Evolutionary conservation across 208 protist species (phyloP).

Genomic region (Angomonas deanei): DNA sequence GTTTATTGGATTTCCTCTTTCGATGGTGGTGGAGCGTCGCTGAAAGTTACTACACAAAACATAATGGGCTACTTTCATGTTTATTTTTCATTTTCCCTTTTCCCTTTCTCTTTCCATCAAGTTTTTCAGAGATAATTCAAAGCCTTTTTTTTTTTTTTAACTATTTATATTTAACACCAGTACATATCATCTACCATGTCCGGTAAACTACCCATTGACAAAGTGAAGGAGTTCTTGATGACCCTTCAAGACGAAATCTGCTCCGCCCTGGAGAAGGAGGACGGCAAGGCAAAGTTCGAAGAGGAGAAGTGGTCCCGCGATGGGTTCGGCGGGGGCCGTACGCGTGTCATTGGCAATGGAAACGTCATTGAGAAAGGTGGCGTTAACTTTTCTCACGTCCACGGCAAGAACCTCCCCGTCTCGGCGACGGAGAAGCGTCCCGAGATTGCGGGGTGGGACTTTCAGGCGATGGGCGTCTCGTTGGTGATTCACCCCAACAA

Average conservation of each 20-base stretch:
- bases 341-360: constrained; percentile 43
- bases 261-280: constrained; percentile 26
- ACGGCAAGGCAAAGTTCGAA: constrained; percentile 35
- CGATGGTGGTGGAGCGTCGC: no score
- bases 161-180: not conserved
- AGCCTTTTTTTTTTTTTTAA: not conserved
- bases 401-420: constrained; percentile 38
- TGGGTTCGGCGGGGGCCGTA: constrained; percentile 53
- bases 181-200: constrained; percentile 1
- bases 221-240: constrained; percentile 26
- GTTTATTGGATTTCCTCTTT: no score
- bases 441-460: constrained; percentile 33
- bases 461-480: constrained; percentile 76
- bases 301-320: constrained; percentile 57
- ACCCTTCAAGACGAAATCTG: constrained; percentile 55
- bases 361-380: constrained; percentile 74
- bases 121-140: no score
- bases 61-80: no score
- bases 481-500: constrained; percentile 80
- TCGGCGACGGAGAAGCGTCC: constrained; percentile 27
- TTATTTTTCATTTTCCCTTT: no score
- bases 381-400: constrained; percentile 71
- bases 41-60: no score
- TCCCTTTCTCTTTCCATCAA: no score
- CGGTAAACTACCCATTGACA: constrained; percentile 12